These are phyloP conservation scores for Sphagnum magellanicum DNA, from an alignment of 228 moss, liverwort and hornwort genomes.

Conservation along the genomic window DNA sequence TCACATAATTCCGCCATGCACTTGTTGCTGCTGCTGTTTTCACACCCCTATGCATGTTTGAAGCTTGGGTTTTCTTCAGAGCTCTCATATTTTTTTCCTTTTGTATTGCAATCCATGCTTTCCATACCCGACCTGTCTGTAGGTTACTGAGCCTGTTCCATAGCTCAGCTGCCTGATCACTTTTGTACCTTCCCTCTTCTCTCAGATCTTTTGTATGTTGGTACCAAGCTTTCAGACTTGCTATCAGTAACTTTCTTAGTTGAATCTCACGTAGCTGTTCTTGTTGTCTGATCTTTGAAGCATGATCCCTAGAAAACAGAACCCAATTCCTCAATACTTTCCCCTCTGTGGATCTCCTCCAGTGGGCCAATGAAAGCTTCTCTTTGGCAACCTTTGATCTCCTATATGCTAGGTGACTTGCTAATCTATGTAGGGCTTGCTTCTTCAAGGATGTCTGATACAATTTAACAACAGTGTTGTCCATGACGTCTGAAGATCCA, in stretches of 20 bases:
- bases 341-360: conserved; percentile 14
- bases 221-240: conserved; percentile 26
- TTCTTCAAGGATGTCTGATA: conserved; percentile 20
- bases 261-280: conserved; percentile 5
- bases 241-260: conserved; percentile 14
- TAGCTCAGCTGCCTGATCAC: conserved; percentile 14
- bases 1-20: conserved; percentile 25
- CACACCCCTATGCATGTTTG: background rate
- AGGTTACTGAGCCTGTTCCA: conserved; percentile 9
- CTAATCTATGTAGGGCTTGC: conserved; percentile 13
- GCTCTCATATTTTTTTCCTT: conserved; percentile 13
- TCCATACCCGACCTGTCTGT: conserved; percentile 3
- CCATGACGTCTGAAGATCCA: conserved; percentile 6
- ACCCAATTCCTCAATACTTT: conserved; percentile 27
- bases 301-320: conserved; percentile 12
- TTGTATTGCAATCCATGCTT: conserved; percentile 20
- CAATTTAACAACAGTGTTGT: conserved; percentile 10
- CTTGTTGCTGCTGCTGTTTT: conserved; percentile 8
- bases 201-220: conserved; percentile 8
- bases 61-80: conserved; percentile 16
- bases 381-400: conserved; percentile 10
- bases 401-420: conserved; percentile 4
- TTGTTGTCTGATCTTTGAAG: conserved; percentile 5
- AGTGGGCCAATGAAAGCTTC: conserved; percentile 11
- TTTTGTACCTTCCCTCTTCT: background rate